phyloP scores from a whole-genome alignment of 2,329 filamentous ascomycete species.

The Fusarium ramigenum region DNA sequence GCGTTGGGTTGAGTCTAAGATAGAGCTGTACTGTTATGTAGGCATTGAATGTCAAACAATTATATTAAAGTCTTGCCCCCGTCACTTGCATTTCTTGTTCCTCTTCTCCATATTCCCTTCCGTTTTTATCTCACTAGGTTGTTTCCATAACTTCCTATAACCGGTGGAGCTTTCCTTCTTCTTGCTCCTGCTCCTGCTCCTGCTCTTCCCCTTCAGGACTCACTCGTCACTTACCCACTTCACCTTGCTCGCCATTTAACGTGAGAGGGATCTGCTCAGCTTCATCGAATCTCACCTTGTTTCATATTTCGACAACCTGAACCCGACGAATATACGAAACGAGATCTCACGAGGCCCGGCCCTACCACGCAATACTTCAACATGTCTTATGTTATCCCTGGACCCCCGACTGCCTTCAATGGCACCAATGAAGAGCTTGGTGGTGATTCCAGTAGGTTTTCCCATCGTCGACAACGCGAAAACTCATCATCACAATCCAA shows the following conservation, averaged over 20 bases:
- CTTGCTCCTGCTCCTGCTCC: not conserved
- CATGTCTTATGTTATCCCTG: slow-evolving; percentile 70
- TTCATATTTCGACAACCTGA: not conserved
- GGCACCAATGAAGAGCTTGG: slow-evolving; percentile 71
- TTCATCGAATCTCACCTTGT: not conserved
- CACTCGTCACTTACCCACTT: slow-evolving; percentile 5
- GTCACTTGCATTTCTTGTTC: not conserved
- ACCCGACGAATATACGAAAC: slow-evolving; percentile 16
- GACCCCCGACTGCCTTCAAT: slow-evolving; percentile 69
- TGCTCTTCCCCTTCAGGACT: not conserved
- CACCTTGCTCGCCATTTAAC: slow-evolving; percentile 1
- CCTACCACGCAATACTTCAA: slow-evolving; percentile 19
- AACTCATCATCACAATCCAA: not conserved
- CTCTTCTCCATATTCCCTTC: slow-evolving; percentile 12
- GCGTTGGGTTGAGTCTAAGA: slow-evolving; percentile 6
- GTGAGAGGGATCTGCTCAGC: slow-evolving; percentile 5
- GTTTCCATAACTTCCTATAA: slow-evolving; percentile 14
- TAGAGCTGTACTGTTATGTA: not conserved
- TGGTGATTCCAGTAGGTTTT: slow-evolving; percentile 78
- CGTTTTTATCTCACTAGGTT: slow-evolving; percentile 18
- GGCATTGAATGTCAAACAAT: slow-evolving; percentile 2
- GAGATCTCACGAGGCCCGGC: not conserved
- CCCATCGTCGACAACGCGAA: not conserved
- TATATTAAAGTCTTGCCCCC: slow-evolving; percentile 33
- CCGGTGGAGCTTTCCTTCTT: slow-evolving; percentile 21